These are phyloP conservation scores for Ganoderma leucocontextum DNA, from an alignment of 1,284 basidiomycete species.

Conservation along the genomic window DNA sequence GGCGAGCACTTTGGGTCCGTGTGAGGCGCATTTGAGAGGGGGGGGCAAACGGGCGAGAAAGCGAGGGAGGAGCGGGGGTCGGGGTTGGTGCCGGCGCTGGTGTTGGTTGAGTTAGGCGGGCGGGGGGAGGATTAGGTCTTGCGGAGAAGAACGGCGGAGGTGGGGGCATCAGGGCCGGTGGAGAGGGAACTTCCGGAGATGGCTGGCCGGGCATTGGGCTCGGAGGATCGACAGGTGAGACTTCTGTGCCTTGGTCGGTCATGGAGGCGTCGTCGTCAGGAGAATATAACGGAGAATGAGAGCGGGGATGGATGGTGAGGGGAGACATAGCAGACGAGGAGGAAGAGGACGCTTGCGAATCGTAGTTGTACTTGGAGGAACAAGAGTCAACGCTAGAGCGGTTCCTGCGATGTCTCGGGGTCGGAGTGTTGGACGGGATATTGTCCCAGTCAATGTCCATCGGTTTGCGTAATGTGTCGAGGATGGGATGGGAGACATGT, in stretches of 20 bases:
- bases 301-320: neutral
- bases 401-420: slow-evolving; percentile 12
- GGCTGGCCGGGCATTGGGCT: neutral
- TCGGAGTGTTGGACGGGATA: slow-evolving; percentile 26
- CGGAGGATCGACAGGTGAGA: neutral
- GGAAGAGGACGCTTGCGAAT: neutral
- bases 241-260: neutral
- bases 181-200: neutral
- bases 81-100: neutral
- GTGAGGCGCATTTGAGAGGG: slow-evolving; percentile 17
- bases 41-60: slow-evolving; percentile 15
- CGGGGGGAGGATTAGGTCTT: neutral
- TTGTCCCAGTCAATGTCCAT: slow-evolving; percentile 17
- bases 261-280: neutral
- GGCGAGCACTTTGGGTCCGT: neutral
- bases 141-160: neutral
- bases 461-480: neutral
- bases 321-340: neutral
- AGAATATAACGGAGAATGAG: neutral
- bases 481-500: neutral
- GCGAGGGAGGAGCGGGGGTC: neutral
- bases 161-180: neutral
- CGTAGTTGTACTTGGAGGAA: slow-evolving; percentile 4
- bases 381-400: slow-evolving; percentile 5
- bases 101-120: neutral